phyloP scores from a whole-genome alignment of 2,329 filamentous ascomycete species.

The Paraconiothyrium sp. region DNA sequence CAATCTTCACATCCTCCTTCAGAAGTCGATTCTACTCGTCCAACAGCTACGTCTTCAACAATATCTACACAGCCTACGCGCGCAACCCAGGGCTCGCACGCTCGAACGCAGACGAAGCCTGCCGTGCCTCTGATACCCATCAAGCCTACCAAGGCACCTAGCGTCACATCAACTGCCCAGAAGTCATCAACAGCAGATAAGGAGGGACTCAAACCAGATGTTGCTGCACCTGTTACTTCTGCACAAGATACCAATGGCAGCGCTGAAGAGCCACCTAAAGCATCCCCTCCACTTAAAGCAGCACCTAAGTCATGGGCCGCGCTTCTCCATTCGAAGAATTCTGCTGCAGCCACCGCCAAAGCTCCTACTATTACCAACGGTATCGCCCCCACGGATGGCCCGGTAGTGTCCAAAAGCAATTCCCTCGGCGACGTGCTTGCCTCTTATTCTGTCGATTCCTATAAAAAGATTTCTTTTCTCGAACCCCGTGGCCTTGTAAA shows the following conservation, averaged over 20 bases:
- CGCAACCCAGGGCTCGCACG: constrained; percentile 48
- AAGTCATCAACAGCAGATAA: constrained; percentile 36
- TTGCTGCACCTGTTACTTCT: constrained; percentile 16
- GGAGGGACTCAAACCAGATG: constrained; percentile 28
- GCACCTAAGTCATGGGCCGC: constrained; percentile 74
- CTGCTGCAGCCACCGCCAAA: constrained; percentile 43
- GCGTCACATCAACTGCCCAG: constrained; percentile 47
- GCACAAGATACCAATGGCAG: constrained; percentile 23
- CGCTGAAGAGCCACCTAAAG: constrained; percentile 50
- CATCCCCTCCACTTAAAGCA: constrained; percentile 56
- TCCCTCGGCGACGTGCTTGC: constrained; percentile 81
- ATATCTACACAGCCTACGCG: constrained; percentile 45
- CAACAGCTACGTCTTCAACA: constrained; percentile 65
- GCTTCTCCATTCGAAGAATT: constrained; percentile 65
- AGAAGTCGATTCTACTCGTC: constrained; percentile 63
- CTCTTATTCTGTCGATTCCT: constrained; percentile 73
- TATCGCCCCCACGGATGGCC: constrained; percentile 49
- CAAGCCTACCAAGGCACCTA: constrained; percentile 51
- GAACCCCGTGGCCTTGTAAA: constrained; percentile 95
- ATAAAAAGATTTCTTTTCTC: constrained; percentile 78
- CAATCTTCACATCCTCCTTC: constrained; percentile 67
- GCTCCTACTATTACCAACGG: constrained; percentile 42
- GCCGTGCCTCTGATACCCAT: constrained; percentile 64
- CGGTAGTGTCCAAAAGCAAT: constrained; percentile 61
- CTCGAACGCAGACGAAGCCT: constrained; percentile 55